Conservation (phyloP, 805 yeast genomes). For the Wickerhamomyces kurtzmanii region DNA sequence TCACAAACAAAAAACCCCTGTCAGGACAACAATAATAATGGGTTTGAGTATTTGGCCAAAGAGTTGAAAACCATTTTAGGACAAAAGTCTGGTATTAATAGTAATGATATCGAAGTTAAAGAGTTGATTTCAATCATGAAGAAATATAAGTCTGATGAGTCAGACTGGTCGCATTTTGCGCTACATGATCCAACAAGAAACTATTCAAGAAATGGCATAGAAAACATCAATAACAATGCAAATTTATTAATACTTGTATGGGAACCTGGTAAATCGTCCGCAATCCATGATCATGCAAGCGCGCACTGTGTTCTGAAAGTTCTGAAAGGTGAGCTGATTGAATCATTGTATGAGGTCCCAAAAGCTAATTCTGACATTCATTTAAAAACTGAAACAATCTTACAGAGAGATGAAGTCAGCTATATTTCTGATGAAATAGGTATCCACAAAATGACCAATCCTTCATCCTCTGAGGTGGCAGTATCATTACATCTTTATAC, state of each 20-base stretch:
- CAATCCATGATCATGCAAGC: constrained; percentile 38
- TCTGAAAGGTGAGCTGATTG: constrained; percentile 19
- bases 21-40: too few relatives aligned
- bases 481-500: constrained; percentile 38
- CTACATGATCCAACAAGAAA: constrained; percentile 24
- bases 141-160: constrained; percentile 22
- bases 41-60: constrained; percentile 3
- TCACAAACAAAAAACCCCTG: too few relatives aligned
- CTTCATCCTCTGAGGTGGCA: constrained; percentile 19
- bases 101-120: constrained; percentile 4
- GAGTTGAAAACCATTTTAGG: constrained; percentile 3
- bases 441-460: constrained; percentile 31
- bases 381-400: too few relatives aligned
- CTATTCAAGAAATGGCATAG: constrained; percentile 26
- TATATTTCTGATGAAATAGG: constrained; percentile 38
- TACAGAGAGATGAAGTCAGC: constrained; percentile 29
- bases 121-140: constrained; percentile 7
- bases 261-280: constrained; percentile 33
- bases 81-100: not conserved
- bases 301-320: constrained; percentile 41
- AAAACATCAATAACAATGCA: constrained; percentile 32
- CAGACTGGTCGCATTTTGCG: constrained; percentile 33
- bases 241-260: constrained; percentile 33
- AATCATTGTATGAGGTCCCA: constrained; percentile 18
- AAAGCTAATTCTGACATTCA: too few relatives aligned